Evolutionary conservation across 2,329 filamentous ascomycete genomes (phyloP).

Genomic region (Aspergillus spinulosporus): DNA sequence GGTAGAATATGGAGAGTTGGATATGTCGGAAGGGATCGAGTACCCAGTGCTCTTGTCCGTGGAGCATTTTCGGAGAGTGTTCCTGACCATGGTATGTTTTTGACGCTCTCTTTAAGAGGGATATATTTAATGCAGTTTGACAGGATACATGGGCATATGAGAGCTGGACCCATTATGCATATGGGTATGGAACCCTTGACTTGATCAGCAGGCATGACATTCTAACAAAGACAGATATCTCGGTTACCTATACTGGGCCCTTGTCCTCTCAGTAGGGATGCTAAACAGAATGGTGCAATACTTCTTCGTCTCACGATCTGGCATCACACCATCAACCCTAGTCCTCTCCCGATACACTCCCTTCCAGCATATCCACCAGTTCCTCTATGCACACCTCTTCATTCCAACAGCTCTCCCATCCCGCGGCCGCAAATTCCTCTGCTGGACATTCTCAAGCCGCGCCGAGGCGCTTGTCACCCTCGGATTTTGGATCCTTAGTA

Average conservation of each 20-base stretch:
- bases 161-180: constrained; percentile 38
- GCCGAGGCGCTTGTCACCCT: constrained; percentile 49
- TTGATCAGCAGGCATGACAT: background rate
- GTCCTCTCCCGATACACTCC: constrained; percentile 7
- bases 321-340: background rate
- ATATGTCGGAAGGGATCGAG: constrained; percentile 21
- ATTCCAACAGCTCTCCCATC: constrained; percentile 47
- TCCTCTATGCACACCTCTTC: constrained; percentile 42
- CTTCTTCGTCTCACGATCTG: constrained; percentile 19
- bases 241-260: constrained; percentile 45
- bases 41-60: constrained; percentile 34
- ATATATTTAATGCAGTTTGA: background rate
- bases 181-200: constrained; percentile 32
- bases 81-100: constrained; percentile 35
- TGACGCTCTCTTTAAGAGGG: too few species aligned
- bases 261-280: constrained; percentile 38
- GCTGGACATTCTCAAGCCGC: constrained; percentile 51
- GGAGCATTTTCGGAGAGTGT: constrained; percentile 31
- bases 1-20: constrained; percentile 34
- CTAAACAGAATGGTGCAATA: constrained; percentile 30
- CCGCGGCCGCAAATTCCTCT: constrained; percentile 44
- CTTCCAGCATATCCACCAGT: constrained; percentile 26
- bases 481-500: constrained; percentile 48
- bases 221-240: constrained; percentile 25
- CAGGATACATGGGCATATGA: constrained; percentile 37